Evolutionary conservation across 345 rosid species (phyloP).

Genomic region (Sonneratia caseolaris): DNA sequence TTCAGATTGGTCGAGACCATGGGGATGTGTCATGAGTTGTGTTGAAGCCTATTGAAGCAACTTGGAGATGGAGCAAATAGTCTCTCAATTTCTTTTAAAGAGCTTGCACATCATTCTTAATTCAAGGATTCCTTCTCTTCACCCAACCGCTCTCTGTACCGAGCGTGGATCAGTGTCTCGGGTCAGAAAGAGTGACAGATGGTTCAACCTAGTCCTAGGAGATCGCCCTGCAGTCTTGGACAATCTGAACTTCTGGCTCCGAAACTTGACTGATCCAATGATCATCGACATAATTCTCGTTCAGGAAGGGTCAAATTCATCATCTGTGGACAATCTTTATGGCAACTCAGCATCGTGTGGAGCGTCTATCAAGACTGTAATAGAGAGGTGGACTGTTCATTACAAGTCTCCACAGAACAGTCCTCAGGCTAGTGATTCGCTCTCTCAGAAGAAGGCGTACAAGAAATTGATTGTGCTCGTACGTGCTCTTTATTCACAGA

Average conservation of each 20-base stretch:
- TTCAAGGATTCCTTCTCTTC: slow-evolving; percentile 72
- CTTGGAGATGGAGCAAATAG: slow-evolving; percentile 56
- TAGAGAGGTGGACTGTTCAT: slow-evolving; percentile 84
- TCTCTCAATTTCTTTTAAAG: slow-evolving; percentile 67
- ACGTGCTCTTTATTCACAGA: slow-evolving; percentile 60
- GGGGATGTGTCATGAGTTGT: background rate
- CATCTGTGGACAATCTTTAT: slow-evolving; percentile 26
- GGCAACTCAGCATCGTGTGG: slow-evolving; percentile 13
- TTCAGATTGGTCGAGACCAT: slow-evolving; percentile 1
- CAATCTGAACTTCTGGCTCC: slow-evolving; percentile 64
- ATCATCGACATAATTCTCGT: slow-evolving; percentile 73
- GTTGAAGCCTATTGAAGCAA: slow-evolving; percentile 21
- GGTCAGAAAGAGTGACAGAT: slow-evolving; percentile 64
- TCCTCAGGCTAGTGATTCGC: slow-evolving; percentile 36
- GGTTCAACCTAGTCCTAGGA: slow-evolving; percentile 84
- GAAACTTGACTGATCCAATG: slow-evolving; percentile 64
- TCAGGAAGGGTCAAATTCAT: slow-evolving; percentile 28
- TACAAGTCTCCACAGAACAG: slow-evolving; percentile 45
- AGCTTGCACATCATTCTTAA: slow-evolving; percentile 64
- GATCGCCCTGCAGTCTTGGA: slow-evolving; percentile 68
- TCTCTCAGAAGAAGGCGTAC: slow-evolving; percentile 62
- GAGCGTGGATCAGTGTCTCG: slow-evolving; percentile 28
- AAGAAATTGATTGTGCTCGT: slow-evolving; percentile 67
- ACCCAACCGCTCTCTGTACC: slow-evolving; percentile 24
- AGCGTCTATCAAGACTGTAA: slow-evolving; percentile 48